A percentile compares a stretch with the other conserved stretches of the same genome.
Conservation (phyloP, 352 stramenopile genomes). For the Halophytophthora batemanensis region DNA sequence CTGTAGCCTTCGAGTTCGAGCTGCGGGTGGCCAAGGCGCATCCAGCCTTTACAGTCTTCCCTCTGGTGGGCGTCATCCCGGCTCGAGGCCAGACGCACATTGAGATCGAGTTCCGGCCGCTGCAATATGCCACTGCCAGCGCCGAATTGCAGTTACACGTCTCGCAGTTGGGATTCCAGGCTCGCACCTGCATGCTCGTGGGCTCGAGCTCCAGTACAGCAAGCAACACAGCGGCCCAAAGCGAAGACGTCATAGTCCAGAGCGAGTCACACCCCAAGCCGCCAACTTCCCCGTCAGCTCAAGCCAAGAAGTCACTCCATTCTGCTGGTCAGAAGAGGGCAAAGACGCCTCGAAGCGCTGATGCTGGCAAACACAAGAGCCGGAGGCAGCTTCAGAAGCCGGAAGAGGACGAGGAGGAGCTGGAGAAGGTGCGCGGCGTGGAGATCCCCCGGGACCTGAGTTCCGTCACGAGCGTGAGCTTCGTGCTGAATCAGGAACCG, state of each 20-base stretch:
- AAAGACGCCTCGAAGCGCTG: constrained; percentile 1
- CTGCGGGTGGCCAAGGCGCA: constrained; percentile 62
- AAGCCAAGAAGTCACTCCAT: constrained; percentile 6
- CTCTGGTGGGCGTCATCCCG: constrained; percentile 63
- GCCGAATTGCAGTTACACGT: constrained; percentile 68
- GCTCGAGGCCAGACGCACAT: constrained; percentile 61
- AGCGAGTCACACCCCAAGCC: neutral
- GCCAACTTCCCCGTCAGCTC: neutral
- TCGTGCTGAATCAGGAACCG: constrained; percentile 85
- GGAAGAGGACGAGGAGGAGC: constrained; percentile 12
- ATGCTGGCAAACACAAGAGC: constrained; percentile 5
- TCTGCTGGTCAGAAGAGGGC: constrained; percentile 6
- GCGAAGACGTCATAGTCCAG: constrained; percentile 1
- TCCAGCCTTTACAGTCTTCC: constrained; percentile 75
- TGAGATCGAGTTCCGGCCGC: constrained; percentile 73
- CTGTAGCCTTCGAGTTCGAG: constrained; percentile 88
- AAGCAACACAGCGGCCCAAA: neutral
- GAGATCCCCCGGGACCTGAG: constrained; percentile 68
- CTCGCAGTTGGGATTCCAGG: constrained; percentile 76
- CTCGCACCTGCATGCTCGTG: constrained; percentile 53
- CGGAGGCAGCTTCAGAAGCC: constrained; percentile 7
- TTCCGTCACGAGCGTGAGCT: constrained; percentile 65
- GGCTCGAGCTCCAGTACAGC: constrained; percentile 53
- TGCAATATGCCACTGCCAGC: constrained; percentile 56
- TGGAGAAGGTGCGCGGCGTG: constrained; percentile 47